These are phyloP conservation scores for Aureobasidium sp. DNA, from an alignment of 2,329 filamentous ascomycete species.

Conservation along the genomic window DNA sequence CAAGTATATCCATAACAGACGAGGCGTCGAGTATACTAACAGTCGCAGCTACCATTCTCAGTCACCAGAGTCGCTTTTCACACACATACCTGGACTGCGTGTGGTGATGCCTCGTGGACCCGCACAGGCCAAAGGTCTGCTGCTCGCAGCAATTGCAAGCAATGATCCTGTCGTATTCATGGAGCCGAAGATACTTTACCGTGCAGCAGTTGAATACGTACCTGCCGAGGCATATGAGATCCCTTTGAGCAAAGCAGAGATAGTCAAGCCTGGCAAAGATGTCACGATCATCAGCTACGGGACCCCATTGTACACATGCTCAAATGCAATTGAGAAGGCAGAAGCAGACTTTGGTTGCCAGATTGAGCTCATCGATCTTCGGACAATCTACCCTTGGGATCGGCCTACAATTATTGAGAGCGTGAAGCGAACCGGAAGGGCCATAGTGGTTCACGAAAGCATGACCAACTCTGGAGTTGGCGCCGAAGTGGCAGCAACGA, in stretches of 20 bases:
- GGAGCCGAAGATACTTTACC: constrained; percentile 90
- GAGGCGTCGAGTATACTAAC: background rate
- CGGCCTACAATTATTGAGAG: constrained; percentile 70
- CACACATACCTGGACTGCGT: constrained; percentile 74
- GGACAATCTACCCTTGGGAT: constrained; percentile 90
- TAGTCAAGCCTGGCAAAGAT: constrained; percentile 71
- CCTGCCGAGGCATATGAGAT: constrained; percentile 73
- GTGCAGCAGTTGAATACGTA: constrained; percentile 85
- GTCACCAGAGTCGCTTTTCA: constrained; percentile 80
- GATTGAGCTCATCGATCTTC: constrained; percentile 77
- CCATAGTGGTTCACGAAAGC: constrained; percentile 83
- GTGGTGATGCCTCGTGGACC: constrained; percentile 84
- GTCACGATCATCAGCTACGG: constrained; percentile 84
- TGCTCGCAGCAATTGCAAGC: constrained; percentile 65
- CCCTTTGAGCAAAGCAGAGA: constrained; percentile 75
- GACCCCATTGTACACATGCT: constrained; percentile 79
- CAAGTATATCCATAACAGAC: background rate
- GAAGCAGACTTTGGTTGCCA: constrained; percentile 67
- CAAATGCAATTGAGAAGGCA: constrained; percentile 64
- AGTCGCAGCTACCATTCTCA: constrained; percentile 66
- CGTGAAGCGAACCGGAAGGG: constrained; percentile 77
- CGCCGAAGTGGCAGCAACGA: constrained; percentile 78
- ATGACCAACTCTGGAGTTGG: constrained; percentile 87
- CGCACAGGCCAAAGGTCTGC: constrained; percentile 76
- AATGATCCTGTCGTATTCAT: constrained; percentile 88